A percentile compares a stretch with the other conserved stretches of the same genome.
phyloP scores from a whole-genome alignment of 116 monocot genomes.

The Papilionanthe hybrid region DNA sequence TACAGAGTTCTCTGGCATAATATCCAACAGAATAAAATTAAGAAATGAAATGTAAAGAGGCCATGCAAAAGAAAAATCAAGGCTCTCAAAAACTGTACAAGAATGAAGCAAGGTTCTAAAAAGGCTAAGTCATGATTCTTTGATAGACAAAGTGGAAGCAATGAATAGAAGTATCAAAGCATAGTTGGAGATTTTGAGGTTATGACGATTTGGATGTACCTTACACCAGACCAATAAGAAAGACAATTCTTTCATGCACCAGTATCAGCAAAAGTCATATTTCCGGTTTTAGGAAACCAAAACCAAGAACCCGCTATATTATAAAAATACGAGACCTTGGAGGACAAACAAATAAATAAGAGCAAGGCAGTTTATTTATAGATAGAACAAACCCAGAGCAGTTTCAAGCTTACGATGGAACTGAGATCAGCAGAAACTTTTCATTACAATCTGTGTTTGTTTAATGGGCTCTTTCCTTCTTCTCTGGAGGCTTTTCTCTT shows the following conservation, averaged over 20 bases:
- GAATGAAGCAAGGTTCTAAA: background rate
- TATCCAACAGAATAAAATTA: background rate
- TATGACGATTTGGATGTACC: background rate
- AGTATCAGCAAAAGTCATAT: background rate
- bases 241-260: background rate
- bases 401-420: background rate
- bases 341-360: background rate
- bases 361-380: background rate
- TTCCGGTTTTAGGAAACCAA: background rate
- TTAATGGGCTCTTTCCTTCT: background rate
- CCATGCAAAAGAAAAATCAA: background rate
- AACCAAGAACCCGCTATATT: background rate
- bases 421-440: background rate
- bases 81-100: background rate
- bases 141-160: background rate
- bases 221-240: background rate
- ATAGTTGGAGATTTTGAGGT: background rate
- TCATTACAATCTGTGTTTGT: background rate
- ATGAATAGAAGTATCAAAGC: background rate
- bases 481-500: no score
- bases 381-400: background rate
- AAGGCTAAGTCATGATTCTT: conserved; percentile 1
- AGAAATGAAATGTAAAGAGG: background rate
- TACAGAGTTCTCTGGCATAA: background rate
- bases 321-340: background rate